Evolutionary conservation across 2,329 filamentous ascomycete species (phyloP).

Genomic region (Sclerotinia glacialis): DNA sequence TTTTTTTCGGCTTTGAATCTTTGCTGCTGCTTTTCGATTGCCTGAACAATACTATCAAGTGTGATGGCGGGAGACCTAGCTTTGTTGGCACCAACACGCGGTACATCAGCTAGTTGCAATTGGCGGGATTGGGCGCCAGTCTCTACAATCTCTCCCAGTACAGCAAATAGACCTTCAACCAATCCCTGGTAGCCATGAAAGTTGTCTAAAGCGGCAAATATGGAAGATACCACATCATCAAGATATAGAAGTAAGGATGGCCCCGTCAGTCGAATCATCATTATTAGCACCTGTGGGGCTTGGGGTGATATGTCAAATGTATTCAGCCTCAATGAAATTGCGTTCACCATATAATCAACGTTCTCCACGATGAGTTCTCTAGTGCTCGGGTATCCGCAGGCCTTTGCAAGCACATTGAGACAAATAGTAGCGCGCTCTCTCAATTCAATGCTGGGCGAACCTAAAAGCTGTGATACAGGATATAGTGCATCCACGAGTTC

Average conservation of each 20-base stretch:
- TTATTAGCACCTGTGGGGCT: constrained; percentile 82
- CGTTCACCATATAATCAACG: constrained; percentile 94
- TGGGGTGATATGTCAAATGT: constrained; percentile 90
- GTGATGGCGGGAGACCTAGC: constrained; percentile 42
- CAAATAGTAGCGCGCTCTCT: constrained; percentile 80
- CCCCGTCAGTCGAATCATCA: constrained; percentile 91
- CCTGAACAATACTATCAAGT: constrained; percentile 49
- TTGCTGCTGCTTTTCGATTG: constrained; percentile 53
- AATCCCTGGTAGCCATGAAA: constrained; percentile 90
- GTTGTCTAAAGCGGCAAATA: constrained; percentile 89
- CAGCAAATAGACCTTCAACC: constrained; percentile 80
- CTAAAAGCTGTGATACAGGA: constrained; percentile 83
- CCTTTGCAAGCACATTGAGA: constrained; percentile 72
- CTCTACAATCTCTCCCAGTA: constrained; percentile 77
- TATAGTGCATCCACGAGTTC: constrained; percentile 92
- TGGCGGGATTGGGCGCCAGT: constrained; percentile 66
- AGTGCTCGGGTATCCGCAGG: constrained; percentile 72
- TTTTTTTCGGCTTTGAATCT: constrained; percentile 25
- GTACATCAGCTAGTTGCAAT: constrained; percentile 41
- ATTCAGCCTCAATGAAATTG: constrained; percentile 83
- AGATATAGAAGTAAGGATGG: constrained; percentile 79
- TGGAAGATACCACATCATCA: constrained; percentile 85
- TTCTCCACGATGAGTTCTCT: constrained; percentile 83
- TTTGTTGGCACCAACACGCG: constrained; percentile 44
- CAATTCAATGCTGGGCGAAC: constrained; percentile 64